Evolutionary conservation across 768 basidiomycete species (phyloP), one percentile per base, ranked within the genome.

Genomic region (Mycena belliarum): DNA sequence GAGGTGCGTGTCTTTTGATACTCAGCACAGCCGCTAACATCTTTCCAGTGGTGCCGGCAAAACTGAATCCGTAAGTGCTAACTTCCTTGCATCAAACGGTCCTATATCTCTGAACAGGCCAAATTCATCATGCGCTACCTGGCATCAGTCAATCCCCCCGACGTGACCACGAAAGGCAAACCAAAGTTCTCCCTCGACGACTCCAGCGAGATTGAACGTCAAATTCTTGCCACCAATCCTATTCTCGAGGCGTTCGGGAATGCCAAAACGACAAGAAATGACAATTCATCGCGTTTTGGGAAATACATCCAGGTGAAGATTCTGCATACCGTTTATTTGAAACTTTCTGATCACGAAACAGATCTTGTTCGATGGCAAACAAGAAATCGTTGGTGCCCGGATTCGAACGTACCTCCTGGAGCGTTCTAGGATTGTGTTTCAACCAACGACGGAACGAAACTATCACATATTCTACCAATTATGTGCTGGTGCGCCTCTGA

Each of bases 401-500:
- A 98, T 99, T 65, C 87, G 97, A 66, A 99, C 97, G 50, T 99
- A 99, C 76, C 85, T 99, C 28, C 79, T 99, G 60, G 97, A 99
- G 70, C 93, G 97, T 40, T 98, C 97, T 38, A 88, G 97, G 60
- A 89, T 99, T 60, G 95, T 98, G 56, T 98, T 96, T 73, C 97
- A 99, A 73, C 96, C 97, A 18, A 80, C 91, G 57, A 95, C 91
- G 42, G 97, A 99, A 73, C 87, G 97, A 58, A 99, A 99, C 75
- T 99, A 98, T 75, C 97, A 99, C 73, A 98, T 99, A 66, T 99
- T 99, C 80, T 98, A 99, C 75, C 97, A 99, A 71, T 79, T 99
- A n/a, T 94, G 96, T 65, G 91, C 95, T 0, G 97, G 97, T 46
- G 94, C 93, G 11, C 95, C 97, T 3, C 77, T 91, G 23, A 96